phyloP scores from a whole-genome alignment of 2,329 filamentous ascomycete genomes.

The Diaporthe sp. region DNA sequence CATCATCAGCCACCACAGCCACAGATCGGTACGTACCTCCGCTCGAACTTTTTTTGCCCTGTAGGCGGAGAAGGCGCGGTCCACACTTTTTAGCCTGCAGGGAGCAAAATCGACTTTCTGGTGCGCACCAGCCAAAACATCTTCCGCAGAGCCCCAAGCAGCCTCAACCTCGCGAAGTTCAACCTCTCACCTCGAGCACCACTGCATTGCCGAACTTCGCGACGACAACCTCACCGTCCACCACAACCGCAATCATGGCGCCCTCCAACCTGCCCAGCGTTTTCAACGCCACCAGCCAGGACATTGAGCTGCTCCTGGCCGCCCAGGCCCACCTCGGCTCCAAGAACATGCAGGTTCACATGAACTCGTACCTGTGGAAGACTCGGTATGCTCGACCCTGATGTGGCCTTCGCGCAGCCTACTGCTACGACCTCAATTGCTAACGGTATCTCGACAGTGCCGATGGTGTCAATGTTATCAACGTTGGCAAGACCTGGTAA shows the following conservation, averaged over 20 bases:
- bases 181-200: constrained; percentile 29
- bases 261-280: constrained; percentile 91
- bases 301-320: constrained; percentile 99
- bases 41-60: constrained; percentile 5
- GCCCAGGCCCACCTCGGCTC: constrained; percentile 96
- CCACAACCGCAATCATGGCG: constrained; percentile 72
- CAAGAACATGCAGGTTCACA: constrained; percentile 99
- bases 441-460: constrained; percentile 71
- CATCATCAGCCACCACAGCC: not conserved
- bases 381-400: constrained; percentile 28
- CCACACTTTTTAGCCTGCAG: constrained; percentile 33
- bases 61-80: constrained; percentile 28
- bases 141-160: constrained; percentile 16
- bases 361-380: constrained; percentile 99
- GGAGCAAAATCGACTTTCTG: constrained; percentile 4
- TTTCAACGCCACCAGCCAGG: constrained; percentile 97
- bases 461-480: constrained; percentile 98
- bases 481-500: constrained; percentile 99
- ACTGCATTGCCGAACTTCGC: constrained; percentile 33
- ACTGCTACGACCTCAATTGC: not conserved
- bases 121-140: constrained; percentile 23
- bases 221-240: constrained; percentile 41
- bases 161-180: constrained; percentile 36
- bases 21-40: constrained; percentile 1
- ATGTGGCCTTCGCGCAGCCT: not conserved